Base-by-base conservation (phyloP, 2,329 filamentous ascomycete genomes). In the Colletotrichum euphorbiae region DNA sequence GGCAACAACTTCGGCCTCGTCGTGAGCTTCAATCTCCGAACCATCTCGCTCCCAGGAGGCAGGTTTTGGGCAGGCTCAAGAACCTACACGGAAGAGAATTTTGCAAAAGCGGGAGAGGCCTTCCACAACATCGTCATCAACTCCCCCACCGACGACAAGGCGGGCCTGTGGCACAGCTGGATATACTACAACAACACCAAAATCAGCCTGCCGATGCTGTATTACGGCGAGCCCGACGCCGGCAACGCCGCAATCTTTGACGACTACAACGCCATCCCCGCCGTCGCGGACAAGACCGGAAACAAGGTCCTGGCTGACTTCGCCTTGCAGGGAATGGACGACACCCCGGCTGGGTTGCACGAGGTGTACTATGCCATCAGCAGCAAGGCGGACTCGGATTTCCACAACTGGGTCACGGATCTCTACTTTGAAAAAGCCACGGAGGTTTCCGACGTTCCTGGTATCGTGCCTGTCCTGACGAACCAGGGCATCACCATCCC, bases 1-100 rank as follows among this genome's bases (percentile, higher is more conserved):
- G 84, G 86, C 2, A 85, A 85, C 38, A 88, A 83, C 52, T 89
- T 86, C 69, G 87, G 83, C n/a, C 78, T 89, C 4, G 84, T 89
- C 4, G 78, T 82, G 9, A 83, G 83, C 9, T 81, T 89, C 74
- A 78, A 81, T 21, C 73, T 84, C 13, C 74, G 74, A 12, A 80
- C 80, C 0, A 77, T 79, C 51, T 73, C 76, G 1, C 77, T 76
- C 13, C 70, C 68, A 1, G 62, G 74, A 7, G 78, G 77, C 12
- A 36, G 75, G 2, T 74, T 84, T 57, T 81, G 80, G 77, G 81
- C 79, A 38, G 80, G 80, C 7, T 61, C 74, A 4, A 74, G 74
- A 17, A 68, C 72, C 12, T 81, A 77, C 70, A 69, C 64, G 17
- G 75, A 75, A 65, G 73, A 75, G 17, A 66, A 75, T 2, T 77